Percentiles rank a stretch among this genome's conserved stretches.
Evolutionary conservation across 305 asterid genomes (phyloP).

Genomic region (Fraxinus nigra): DNA sequence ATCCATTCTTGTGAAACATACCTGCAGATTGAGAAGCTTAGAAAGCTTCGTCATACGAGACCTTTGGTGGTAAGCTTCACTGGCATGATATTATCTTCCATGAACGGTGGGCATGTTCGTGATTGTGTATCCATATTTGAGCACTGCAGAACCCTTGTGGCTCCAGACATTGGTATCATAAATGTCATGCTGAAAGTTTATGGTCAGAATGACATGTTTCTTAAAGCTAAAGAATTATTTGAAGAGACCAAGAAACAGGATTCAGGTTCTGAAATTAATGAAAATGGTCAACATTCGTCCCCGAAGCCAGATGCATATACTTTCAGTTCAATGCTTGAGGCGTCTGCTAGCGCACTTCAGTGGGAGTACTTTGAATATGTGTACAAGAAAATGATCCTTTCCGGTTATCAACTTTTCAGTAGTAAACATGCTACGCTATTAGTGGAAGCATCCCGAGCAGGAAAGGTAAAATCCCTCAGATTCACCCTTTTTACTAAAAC

Average conservation of each 20-base stretch:
- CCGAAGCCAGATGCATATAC: constrained; percentile 60
- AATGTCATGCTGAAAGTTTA: constrained; percentile 85
- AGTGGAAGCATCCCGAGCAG: constrained; percentile 74
- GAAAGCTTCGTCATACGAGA: constrained; percentile 42
- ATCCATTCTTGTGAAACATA: constrained; percentile 18
- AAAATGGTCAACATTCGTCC: constrained; percentile 23
- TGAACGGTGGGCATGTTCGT: constrained; percentile 77
- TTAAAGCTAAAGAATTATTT: constrained; percentile 73
- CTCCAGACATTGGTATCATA: constrained; percentile 69
- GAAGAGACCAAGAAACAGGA: constrained; percentile 48
- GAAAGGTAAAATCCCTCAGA: constrained; percentile 56
- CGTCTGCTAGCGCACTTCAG: constrained; percentile 76
- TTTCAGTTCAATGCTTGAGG: constrained; percentile 75
- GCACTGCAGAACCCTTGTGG: constrained; percentile 47
- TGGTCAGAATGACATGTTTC: constrained; percentile 74
- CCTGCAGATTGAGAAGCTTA: constrained; percentile 69
- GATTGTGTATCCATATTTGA: constrained; percentile 66
- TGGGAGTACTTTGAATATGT: constrained; percentile 91
- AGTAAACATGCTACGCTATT: constrained; percentile 51
- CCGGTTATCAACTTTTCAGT: constrained; percentile 55
- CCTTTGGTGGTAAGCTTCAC: constrained; percentile 77
- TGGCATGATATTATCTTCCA: constrained; percentile 77
- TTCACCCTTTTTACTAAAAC: background rate
- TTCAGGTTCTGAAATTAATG: constrained; percentile 27
- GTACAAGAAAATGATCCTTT: constrained; percentile 72